Evolutionary conservation across 805 yeast genomes (phyloP).

Genomic region (Candida adriatica): DNA sequence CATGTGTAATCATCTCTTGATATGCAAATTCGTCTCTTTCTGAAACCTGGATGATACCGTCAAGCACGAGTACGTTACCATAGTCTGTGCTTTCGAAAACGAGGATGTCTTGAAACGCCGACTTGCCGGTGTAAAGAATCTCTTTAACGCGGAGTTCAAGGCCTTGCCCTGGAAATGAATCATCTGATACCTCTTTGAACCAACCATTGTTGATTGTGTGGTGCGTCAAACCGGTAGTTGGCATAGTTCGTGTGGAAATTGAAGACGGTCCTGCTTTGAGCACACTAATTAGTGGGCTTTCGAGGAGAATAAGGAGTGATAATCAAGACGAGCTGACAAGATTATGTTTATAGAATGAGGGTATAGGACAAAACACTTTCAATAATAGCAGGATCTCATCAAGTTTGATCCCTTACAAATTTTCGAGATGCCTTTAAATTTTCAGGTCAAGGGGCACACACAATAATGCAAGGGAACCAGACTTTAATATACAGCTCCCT

Average conservation of each 20-base stretch:
- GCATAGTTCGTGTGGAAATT: constrained; percentile 2
- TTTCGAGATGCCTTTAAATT: too few species aligned
- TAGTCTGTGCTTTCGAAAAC: constrained; percentile 69
- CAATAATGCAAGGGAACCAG: too few species aligned
- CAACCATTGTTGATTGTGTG: constrained; percentile 51
- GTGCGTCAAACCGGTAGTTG: constrained; percentile 16
- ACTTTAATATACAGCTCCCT: too few species aligned
- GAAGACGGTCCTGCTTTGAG: too few species aligned
- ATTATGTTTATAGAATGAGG: too few species aligned
- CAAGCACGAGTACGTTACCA: constrained; percentile 85
- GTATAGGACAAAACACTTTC: too few species aligned
- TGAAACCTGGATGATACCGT: constrained; percentile 86
- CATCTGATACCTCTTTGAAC: constrained; percentile 73
- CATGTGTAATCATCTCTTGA: constrained; percentile 85
- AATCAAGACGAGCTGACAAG: too few species aligned
- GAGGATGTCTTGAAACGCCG: constrained; percentile 68
- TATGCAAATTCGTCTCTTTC: constrained; percentile 92
- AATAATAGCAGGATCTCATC: too few species aligned
- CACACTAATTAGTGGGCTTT: too few species aligned
- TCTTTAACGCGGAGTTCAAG: constrained; percentile 56
- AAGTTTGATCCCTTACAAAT: too few species aligned
- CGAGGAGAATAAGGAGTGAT: too few species aligned
- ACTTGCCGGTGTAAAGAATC: constrained; percentile 58
- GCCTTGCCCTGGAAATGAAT: constrained; percentile 83
- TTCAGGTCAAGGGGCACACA: too few species aligned